Evolutionary conservation across 225 moss, liverwort and hornwort genomes (phyloP).

Genomic region (Pseudisothecium myosuroides): DNA sequence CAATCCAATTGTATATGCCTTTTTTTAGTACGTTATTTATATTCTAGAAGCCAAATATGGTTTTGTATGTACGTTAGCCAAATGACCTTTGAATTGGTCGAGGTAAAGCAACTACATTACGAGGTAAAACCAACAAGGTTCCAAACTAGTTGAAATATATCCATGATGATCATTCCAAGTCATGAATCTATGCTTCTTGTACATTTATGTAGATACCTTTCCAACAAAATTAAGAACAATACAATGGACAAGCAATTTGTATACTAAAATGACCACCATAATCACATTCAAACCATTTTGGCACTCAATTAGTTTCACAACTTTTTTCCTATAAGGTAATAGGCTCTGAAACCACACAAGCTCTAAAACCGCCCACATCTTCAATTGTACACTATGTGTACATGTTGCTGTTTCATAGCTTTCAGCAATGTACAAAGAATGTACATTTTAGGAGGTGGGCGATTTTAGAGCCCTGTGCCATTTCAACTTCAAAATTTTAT

Average conservation of each 20-base stretch:
- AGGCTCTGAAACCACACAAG: no score
- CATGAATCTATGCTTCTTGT: accelerated
- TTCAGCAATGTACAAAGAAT: no score
- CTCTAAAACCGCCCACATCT: no score
- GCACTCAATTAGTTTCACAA: background rate
- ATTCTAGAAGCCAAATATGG: background rate
- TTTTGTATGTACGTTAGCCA: accelerated
- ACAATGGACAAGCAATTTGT: background rate
- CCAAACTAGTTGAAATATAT: background rate
- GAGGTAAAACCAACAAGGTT: background rate
- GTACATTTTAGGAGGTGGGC: no score
- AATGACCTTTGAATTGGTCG: background rate
- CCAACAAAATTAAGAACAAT: background rate
- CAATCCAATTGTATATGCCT: background rate
- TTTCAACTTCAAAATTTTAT: no score
- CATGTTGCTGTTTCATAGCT: no score
- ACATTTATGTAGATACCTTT: background rate
- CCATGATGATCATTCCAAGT: background rate
- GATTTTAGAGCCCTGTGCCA: no score
- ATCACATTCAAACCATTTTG: background rate
- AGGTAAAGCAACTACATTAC: background rate
- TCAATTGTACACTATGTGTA: no score
- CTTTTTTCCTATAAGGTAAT: background rate
- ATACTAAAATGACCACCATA: background rate
- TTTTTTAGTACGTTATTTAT: background rate